Percentiles rank a stretch among this genome's conserved stretches.
These are phyloP conservation scores for Apiospora saccharicola DNA, from an alignment of 2,329 filamentous ascomycete species.

Conservation along the genomic window DNA sequence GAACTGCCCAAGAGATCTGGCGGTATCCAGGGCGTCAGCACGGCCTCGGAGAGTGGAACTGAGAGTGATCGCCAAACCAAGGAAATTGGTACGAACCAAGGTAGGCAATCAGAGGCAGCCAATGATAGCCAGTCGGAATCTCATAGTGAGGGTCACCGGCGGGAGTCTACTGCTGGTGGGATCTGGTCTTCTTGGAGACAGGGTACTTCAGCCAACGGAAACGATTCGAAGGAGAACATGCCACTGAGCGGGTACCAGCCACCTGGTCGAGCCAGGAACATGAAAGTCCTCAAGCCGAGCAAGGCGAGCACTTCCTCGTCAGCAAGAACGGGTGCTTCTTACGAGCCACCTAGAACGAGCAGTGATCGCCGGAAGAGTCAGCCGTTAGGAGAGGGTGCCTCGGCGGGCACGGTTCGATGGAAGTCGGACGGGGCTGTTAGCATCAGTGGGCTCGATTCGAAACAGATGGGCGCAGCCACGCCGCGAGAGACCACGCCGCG, in stretches of 20 bases:
- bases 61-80: constrained; percentile 51
- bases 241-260: constrained; percentile 75
- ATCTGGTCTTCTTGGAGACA: constrained; percentile 79
- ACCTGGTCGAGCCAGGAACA: constrained; percentile 70
- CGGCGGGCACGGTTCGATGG: constrained; percentile 51
- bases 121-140: constrained; percentile 20
- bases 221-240: constrained; percentile 62
- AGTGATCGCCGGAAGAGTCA: constrained; percentile 65
- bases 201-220: constrained; percentile 53
- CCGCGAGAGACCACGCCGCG: constrained; percentile 40
- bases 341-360: constrained; percentile 59
- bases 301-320: constrained; percentile 65
- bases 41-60: constrained; percentile 52
- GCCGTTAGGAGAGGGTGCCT: constrained; percentile 39
- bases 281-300: constrained; percentile 88
- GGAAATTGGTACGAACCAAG: constrained; percentile 31
- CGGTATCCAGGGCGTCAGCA: constrained; percentile 40
- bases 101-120: constrained; percentile 26
- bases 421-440: constrained; percentile 58
- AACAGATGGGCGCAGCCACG: constrained; percentile 38
- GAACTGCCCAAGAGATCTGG: constrained; percentile 45
- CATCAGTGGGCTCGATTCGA: constrained; percentile 44
- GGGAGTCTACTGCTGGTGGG: constrained; percentile 52
- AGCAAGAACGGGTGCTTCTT: constrained; percentile 57
- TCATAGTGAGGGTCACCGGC: constrained; percentile 36